phyloP scores from a whole-genome alignment of 2,329 filamentous ascomycete species.

The Paraphoma sp. region DNA sequence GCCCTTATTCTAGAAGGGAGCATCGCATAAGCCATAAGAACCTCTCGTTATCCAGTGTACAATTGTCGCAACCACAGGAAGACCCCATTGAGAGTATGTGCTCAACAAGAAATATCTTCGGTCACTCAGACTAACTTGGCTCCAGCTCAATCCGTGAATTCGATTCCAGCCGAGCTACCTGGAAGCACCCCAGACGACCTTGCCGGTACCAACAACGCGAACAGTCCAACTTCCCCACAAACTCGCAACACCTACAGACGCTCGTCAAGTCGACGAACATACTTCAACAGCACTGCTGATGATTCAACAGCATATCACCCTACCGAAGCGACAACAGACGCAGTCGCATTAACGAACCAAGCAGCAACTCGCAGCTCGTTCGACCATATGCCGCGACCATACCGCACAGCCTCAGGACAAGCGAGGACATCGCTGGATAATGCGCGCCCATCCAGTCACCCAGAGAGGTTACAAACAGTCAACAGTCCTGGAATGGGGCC shows the following conservation, averaged over 20 bases:
- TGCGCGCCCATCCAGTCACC: not conserved
- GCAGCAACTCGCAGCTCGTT: not conserved
- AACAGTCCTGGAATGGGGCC: not conserved
- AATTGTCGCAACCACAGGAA: slow-evolving; percentile 19
- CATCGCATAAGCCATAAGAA: slow-evolving; percentile 26
- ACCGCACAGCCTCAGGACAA: not conserved
- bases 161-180: slow-evolving; percentile 31
- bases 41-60: slow-evolving; percentile 28
- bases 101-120: not conserved
- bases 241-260: not conserved
- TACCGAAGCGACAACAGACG: not conserved
- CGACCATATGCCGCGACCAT: not conserved
- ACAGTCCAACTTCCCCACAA: slow-evolving; percentile 9
- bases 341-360: not conserved
- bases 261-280: slow-evolving; percentile 5
- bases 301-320: not conserved
- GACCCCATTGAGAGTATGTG: slow-evolving; percentile 22
- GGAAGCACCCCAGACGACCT: slow-evolving; percentile 36
- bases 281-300: not conserved
- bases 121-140: slow-evolving; percentile 5
- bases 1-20: slow-evolving; percentile 34
- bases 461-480: not conserved
- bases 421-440: slow-evolving; percentile 4
- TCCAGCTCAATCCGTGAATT: slow-evolving; percentile 21
- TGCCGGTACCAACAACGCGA: slow-evolving; percentile 12